Base-by-base conservation (phyloP, 108 stramenopile genomes). In the Nannochloropsis oceanica region DNA sequence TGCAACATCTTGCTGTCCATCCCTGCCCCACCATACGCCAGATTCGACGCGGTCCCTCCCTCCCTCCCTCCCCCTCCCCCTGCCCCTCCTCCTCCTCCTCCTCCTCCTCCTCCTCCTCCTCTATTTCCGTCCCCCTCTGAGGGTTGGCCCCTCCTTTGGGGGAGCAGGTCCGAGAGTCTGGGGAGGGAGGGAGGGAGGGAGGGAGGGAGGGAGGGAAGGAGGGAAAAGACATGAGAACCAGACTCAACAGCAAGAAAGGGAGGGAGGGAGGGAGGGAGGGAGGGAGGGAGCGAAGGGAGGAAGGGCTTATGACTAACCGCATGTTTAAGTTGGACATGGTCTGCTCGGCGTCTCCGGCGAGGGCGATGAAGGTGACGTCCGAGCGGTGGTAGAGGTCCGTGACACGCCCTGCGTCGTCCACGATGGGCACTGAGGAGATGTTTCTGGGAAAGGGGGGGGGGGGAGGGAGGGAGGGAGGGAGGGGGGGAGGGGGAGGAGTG, bases 291-390 rank as follows among this genome's bases (percentile, higher is more conserved):
- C 20, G 20, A 79, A 79, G 22, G 73, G 20, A 79, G 20, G 22
- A 79, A 79, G 73, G 73, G 20, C 20, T 79, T 22, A 22, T 93
- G 42, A 84, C 89, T 85, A 96, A 84, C 26, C 93, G 92, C 85
- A 94, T 79, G 87, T 95, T 91, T 85, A 96, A 87, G 87, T 95
- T 95, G 79, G 89, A 86, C n/a, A 95, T 91, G n/a, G 94, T 95
- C 85, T 93, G 93, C 84, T 94, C 93, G 44, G 96, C 95, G 92
- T 96, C 96, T 44, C 92, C 92, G 0, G 96, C 96, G 59, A 92
- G 91, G 13, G 95, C 94, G 43, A 96, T 86, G 89, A 96, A 96
- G 81, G 95, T 96, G 90, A 96, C 95, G 87, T 96, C 97, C 42
- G 92, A 91, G 25, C 94, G 91, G 27, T 91, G 91, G 91, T 96